Conservation (phyloP, 106 monocot genomes). For the Phalaenopsis equestris region DNA sequence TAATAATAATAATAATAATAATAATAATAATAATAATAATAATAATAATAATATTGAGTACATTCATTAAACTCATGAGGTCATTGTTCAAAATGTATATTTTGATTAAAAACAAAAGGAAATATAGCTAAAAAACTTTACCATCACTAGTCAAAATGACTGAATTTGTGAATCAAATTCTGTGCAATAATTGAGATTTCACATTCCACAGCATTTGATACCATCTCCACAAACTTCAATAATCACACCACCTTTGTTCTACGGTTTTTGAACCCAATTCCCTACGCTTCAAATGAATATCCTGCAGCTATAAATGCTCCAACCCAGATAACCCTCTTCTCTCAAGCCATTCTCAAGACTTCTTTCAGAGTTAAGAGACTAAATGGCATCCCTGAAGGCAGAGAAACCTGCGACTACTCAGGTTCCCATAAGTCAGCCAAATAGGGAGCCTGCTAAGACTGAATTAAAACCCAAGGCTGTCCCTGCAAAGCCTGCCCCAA, state of each 20-base stretch:
- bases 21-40: too few relatives aligned
- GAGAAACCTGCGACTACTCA: not conserved
- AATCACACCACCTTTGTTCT: not conserved
- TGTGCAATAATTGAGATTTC: not conserved
- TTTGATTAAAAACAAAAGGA: too few relatives aligned
- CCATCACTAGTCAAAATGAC: not conserved
- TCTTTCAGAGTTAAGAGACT: not conserved
- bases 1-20: too few relatives aligned
- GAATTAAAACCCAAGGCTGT: not conserved
- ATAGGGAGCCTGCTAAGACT: not conserved
- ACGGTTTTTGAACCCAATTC: not conserved
- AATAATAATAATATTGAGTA: too few relatives aligned
- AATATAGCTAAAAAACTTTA: not conserved
- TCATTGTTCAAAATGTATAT: too few relatives aligned
- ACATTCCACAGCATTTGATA: not conserved
- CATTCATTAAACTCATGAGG: too few relatives aligned
- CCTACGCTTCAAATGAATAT: not conserved
- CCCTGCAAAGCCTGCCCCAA: not conserved
- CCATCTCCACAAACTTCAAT: not conserved
- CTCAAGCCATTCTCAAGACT: not conserved
- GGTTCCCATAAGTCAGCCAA: not conserved
- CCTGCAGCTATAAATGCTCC: not conserved
- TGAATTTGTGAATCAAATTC: not conserved
- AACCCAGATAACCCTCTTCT: not conserved
- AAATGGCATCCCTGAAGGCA: conserved; percentile 3